Percentiles rank a stretch among this genome's conserved stretches.
phyloP scores from a whole-genome alignment of 2,329 filamentous ascomycete species.

The Xenoacremonium recifei region DNA sequence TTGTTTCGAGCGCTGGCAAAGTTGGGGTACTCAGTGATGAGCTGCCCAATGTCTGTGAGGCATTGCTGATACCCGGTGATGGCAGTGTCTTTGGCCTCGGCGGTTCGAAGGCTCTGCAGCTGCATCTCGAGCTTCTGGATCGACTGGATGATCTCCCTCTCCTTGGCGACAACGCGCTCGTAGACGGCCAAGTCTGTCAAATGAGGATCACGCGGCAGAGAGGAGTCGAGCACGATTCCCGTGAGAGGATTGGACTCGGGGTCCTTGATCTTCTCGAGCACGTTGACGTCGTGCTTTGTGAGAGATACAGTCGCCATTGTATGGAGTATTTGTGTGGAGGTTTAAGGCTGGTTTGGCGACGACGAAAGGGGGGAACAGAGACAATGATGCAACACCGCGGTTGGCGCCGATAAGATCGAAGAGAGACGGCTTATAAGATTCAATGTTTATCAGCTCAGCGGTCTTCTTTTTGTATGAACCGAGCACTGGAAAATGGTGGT shows the following conservation, averaged over 20 bases:
- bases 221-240: conserved; percentile 52
- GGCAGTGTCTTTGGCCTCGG: conserved; percentile 35
- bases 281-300: conserved; percentile 57
- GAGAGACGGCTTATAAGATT: too few species aligned
- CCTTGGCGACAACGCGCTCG: conserved; percentile 46
- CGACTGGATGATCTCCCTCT: conserved; percentile 51
- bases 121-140: conserved; percentile 57
- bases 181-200: conserved; percentile 52
- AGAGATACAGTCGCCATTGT: conserved; percentile 50
- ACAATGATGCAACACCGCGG: too few species aligned
- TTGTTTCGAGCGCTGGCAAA: conserved; percentile 77
- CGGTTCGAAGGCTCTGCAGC: conserved; percentile 41
- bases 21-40: conserved; percentile 57
- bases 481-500: too few species aligned
- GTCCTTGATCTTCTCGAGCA: conserved; percentile 66
- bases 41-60: conserved; percentile 47
- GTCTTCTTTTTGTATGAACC: too few species aligned
- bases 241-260: conserved; percentile 60
- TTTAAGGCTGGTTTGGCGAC: conserved; percentile 9
- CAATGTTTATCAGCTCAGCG: too few species aligned
- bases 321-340: conserved; percentile 1
- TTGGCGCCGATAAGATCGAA: too few species aligned
- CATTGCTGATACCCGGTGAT: conserved; percentile 46
- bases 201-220: conserved; percentile 56
- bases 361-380: conserved; percentile 1